These are phyloP conservation scores for Trichoderma aggressivum DNA, from an alignment of 2,329 filamentous ascomycete species.

Conservation along the genomic window DNA sequence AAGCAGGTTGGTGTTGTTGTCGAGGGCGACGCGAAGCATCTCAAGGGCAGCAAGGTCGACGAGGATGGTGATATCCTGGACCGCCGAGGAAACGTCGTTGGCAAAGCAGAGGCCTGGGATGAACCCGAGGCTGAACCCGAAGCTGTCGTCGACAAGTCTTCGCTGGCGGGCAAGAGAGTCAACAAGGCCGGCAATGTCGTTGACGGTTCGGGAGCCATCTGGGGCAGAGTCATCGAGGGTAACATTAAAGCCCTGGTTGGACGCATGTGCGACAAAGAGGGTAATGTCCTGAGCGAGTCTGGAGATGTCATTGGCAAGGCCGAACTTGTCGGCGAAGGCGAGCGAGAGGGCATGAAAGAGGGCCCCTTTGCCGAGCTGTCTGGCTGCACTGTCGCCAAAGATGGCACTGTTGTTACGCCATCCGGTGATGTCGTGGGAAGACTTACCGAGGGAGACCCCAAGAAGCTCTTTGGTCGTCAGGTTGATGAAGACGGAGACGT, in stretches of 20 bases:
- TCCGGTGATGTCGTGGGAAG: conserved; percentile 70
- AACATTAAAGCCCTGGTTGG: conserved; percentile 61
- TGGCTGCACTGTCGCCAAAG: conserved; percentile 63
- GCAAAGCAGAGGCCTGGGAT: conserved; percentile 67
- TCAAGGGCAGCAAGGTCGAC: conserved; percentile 64
- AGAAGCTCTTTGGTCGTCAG: conserved; percentile 66
- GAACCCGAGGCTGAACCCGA: conserved; percentile 45
- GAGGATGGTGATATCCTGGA: conserved; percentile 67
- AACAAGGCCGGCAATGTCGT: conserved; percentile 67
- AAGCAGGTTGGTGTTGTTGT: conserved; percentile 58
- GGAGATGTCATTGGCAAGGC: conserved; percentile 66
- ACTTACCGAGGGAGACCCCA: conserved; percentile 66
- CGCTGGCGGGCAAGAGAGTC: conserved; percentile 65
- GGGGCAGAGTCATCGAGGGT: conserved; percentile 65
- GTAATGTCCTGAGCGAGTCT: conserved; percentile 69
- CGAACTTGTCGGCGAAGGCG: conserved; percentile 64
- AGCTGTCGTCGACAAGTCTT: conserved; percentile 57
- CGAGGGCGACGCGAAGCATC: conserved; percentile 61
- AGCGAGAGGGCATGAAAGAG: conserved; percentile 60
- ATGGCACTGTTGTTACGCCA: conserved; percentile 63
- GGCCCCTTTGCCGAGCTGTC: conserved; percentile 66
- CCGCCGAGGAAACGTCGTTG: conserved; percentile 63
- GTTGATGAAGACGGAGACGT: conserved; percentile 84
- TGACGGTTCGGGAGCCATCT: conserved; percentile 52
- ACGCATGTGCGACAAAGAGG: conserved; percentile 68